Base-by-base conservation (phyloP, 164 flowering plant species). In the Houttuynia cordata region DNA sequence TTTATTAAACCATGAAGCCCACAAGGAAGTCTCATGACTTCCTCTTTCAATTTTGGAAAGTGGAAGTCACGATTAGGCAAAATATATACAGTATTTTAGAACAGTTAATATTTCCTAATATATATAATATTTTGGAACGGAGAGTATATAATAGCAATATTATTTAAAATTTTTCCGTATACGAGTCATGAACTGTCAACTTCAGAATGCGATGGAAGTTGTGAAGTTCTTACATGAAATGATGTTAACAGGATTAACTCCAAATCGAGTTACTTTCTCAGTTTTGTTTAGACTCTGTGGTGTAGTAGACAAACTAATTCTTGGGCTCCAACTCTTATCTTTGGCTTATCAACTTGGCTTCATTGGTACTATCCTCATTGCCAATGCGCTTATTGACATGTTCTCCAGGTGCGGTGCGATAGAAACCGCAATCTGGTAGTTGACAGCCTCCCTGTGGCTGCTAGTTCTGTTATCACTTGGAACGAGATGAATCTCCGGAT, bases 401-500 rank as follows among this genome's bases (percentile, higher is more conserved):
- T 74, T 78, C 61, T 73, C 75, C 47, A 67, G 39, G 62, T 77
- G 79, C 71, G 75, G 73, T 56, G 64, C 5, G 15, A 30, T 64
- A 53, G 66, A 70, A 53, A 62, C 58, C 68, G 87, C 80, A 24
- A 51, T 30, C 61, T 45, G 18, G 63, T 73, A 1, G 78, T 81
- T 68, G 68, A 73, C 56, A 58, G 49, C 24, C 41, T 63, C 41
- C 37, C n/a, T n/a, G n/a, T 30, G 4, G 41, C 41, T 51, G 37
- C 24, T 24, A 70, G 68, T 57, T 45, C 52, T 54, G 60, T 70
- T 53, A 51, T 19, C 59, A 49, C 58, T 47, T 79, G 81, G 78
- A 83, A 83, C 60, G 80, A 74, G 66, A 73, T 83, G 72, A 74
- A n/a, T 83, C 58, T 55, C 57, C 15, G 83, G 80, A n/a, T 81